A percentile compares a stretch with the other conserved stretches of the same genome.
phyloP scores from a whole-genome alignment of 2,329 filamentous ascomycete species.

The Cadophora sp. region DNA sequence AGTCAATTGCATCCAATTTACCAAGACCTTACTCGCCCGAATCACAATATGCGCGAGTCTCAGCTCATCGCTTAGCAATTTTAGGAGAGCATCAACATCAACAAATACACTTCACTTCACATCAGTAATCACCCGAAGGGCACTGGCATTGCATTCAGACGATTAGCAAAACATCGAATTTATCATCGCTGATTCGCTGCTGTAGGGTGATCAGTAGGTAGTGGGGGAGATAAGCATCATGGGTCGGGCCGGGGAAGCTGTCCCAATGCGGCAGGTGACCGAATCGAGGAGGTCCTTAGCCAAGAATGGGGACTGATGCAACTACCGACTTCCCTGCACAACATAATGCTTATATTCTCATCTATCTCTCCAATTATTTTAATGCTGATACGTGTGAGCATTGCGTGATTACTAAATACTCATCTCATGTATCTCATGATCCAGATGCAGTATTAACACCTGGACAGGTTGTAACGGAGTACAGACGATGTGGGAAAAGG shows the following conservation, averaged over 20 bases:
- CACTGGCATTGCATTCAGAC: no score
- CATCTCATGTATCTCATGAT: not conserved
- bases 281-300: conserved; percentile 1
- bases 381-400: not conserved
- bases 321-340: not conserved
- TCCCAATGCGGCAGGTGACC: not conserved
- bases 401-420: not conserved
- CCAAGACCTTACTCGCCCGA: not conserved
- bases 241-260: not conserved
- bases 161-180: no score
- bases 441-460: not conserved
- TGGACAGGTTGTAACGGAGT: not conserved
- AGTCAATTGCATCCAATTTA: not conserved
- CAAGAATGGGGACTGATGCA: conserved; percentile 3
- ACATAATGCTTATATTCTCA: not conserved
- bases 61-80: not conserved
- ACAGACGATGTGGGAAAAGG: not conserved
- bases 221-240: conserved; percentile 7
- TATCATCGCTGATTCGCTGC: not conserved
- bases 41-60: not conserved
- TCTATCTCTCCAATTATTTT: no score
- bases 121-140: not conserved
- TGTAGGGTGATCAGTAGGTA: not conserved
- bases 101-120: not conserved
- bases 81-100: not conserved